Base-by-base conservation (phyloP, 306 rosid species). In the Castanea crenata region DNA sequence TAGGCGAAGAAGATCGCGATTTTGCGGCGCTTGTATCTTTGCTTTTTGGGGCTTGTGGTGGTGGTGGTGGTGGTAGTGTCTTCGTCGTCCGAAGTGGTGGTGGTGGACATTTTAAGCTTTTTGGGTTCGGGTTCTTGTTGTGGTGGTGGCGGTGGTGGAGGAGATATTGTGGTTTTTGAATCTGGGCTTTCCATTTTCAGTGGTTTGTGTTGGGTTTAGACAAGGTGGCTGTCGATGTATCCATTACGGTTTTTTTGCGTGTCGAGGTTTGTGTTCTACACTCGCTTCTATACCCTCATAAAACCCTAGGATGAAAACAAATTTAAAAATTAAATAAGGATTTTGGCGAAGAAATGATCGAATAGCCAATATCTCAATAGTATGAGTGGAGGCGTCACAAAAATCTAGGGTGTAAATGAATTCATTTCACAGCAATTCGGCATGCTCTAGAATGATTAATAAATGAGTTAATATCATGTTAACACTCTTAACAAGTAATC, bases 1-100 rank as follows among this genome's bases (percentile, higher is more conserved):
- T 91, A 92, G 44, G 97, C 99, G 74, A 94, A 92, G 89, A 92
- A 92, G 78, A 94, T 87, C 6, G 97, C 97, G 44, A 92, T 68
- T 71, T 92, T 94, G 57, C 95, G 93, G 41, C 95, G 97, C 89
- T 92, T 94, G 90, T 88, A 88, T 51, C 91, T 80, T 62, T 62
- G 80, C 71, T 75, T 85, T 88, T 85, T 87, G 57, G 86, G 35
- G 3, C 74, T 78, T 8, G 76, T 38, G 75, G 80, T 67, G 78
- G 70, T 14, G 46, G n/a, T n/a, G n/a, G 80, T 67, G 78, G 70
- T 14, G 46, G 70, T 52, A 57, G 86, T 61, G 71, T 78, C 84
- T 81, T 94, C 97, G 74, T 91, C 94, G 75, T 88, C 94, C 52
- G 90, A 84, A 78, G 97, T 86, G 35, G 97, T 75, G 55, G 87